phyloP scores from a whole-genome alignment of 1,139 yeast species.

The Pneumocystis wakefieldiae region DNA sequence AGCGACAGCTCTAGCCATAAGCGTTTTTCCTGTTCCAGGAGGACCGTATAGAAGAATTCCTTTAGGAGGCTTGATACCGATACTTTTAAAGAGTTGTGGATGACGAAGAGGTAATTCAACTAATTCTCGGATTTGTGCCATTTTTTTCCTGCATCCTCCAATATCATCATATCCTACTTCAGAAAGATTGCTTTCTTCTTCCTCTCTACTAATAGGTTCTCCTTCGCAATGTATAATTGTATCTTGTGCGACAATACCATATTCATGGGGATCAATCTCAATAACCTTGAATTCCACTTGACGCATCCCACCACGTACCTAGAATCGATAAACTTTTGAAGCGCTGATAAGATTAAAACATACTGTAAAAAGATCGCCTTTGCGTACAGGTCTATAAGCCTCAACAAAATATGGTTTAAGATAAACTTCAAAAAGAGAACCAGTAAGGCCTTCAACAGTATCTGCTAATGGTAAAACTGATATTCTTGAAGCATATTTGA shows the following conservation, averaged over 20 bases:
- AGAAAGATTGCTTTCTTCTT: constrained; percentile 87
- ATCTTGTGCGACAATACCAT: constrained; percentile 96
- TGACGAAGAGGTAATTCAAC: constrained; percentile 94
- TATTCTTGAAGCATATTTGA: constrained; percentile 69
- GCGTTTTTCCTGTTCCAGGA: constrained; percentile 97
- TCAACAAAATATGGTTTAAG: constrained; percentile 96
- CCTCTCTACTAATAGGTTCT: constrained; percentile 97
- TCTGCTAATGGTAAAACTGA: constrained; percentile 96
- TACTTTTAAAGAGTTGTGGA: constrained; percentile 89
- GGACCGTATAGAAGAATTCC: constrained; percentile 97
- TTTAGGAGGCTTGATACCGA: constrained; percentile 95
- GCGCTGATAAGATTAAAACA: background rate
- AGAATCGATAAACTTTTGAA: background rate
- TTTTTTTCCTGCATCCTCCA: constrained; percentile 97
- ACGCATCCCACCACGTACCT: constrained; percentile 85
- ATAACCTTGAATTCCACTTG: constrained; percentile 97
- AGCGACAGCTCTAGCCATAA: constrained; percentile 99
- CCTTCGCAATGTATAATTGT: constrained; percentile 98
- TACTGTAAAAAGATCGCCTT: constrained; percentile 90
- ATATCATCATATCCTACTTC: constrained; percentile 98
- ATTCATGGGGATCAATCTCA: constrained; percentile 94
- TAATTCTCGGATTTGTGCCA: constrained; percentile 95
- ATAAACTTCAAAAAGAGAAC: constrained; percentile 91
- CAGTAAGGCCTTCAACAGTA: constrained; percentile 94
- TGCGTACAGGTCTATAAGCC: constrained; percentile 96